These are phyloP conservation scores for Didymella glomerata DNA, from an alignment of 2,329 filamentous ascomycete species.

Conservation along the genomic window DNA sequence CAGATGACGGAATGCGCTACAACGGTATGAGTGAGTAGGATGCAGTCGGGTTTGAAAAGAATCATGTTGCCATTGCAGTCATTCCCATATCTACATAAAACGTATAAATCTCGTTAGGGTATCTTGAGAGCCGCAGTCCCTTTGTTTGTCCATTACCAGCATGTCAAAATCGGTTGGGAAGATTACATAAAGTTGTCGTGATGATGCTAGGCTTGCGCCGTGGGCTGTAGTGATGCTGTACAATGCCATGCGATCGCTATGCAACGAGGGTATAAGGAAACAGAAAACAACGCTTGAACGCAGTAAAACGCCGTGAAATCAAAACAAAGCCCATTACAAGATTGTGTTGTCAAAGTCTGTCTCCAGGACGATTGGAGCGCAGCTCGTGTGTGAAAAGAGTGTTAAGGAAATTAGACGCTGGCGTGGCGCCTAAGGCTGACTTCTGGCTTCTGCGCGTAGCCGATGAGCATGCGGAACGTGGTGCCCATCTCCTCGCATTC, in stretches of 20 bases:
- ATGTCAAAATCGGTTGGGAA: slow-evolving; percentile 35
- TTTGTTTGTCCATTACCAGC: slow-evolving; percentile 44
- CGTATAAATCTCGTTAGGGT: slow-evolving; percentile 18
- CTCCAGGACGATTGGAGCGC: slow-evolving; percentile 44
- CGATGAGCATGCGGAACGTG: slow-evolving; percentile 89
- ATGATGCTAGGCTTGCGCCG: slow-evolving; percentile 25
- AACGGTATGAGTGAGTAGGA: no score
- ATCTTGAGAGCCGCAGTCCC: slow-evolving; percentile 10
- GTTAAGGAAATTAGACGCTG: slow-evolving; percentile 51
- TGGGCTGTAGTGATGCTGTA: slow-evolving; percentile 27
- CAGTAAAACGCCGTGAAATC: slow-evolving; percentile 35
- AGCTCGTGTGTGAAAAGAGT: slow-evolving; percentile 37
- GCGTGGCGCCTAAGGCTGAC: slow-evolving; percentile 58
- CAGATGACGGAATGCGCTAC: not conserved
- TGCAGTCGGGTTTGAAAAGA: no score
- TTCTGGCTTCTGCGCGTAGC: slow-evolving; percentile 82
- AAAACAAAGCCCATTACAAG: slow-evolving; percentile 24
- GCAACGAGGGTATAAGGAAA: slow-evolving; percentile 50
- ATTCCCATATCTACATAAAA: slow-evolving; percentile 18
- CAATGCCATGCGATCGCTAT: slow-evolving; percentile 39
- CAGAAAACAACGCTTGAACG: slow-evolving; percentile 46
- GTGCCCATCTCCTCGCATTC: slow-evolving; percentile 90
- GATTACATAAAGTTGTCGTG: slow-evolving; percentile 33
- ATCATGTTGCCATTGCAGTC: slow-evolving; percentile 7
- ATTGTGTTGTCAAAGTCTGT: slow-evolving; percentile 22